A percentile compares a stretch with the other conserved stretches of the same genome.
phyloP scores from a whole-genome alignment of 805 yeast genomes.

The Candida michaelii region DNA sequence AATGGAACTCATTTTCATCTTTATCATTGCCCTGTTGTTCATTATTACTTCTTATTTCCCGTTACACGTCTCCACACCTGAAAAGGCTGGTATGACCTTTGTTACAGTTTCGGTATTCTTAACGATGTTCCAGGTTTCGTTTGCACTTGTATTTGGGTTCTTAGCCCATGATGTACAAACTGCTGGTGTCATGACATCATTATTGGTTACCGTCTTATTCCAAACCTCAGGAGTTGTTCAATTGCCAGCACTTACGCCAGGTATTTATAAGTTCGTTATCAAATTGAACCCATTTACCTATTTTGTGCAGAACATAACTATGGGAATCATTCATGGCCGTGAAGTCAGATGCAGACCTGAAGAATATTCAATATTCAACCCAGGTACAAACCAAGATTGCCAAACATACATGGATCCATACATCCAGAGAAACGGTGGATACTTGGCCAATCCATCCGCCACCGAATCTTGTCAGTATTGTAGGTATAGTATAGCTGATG shows the following conservation, averaged over 20 bases:
- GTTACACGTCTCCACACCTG: constrained; percentile 49
- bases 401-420: constrained; percentile 49
- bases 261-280: constrained; percentile 68
- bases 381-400: constrained; percentile 65
- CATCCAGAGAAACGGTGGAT: constrained; percentile 50
- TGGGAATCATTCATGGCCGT: constrained; percentile 46
- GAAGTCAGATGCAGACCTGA: constrained; percentile 38
- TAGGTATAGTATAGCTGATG: constrained; percentile 44
- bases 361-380: constrained; percentile 30
- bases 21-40: constrained; percentile 38
- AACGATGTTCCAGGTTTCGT: constrained; percentile 26
- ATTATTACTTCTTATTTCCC: constrained; percentile 60
- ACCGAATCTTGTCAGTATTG: constrained; percentile 53
- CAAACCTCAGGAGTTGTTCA: constrained; percentile 32
- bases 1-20: constrained; percentile 48
- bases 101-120: constrained; percentile 22
- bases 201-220: constrained; percentile 27
- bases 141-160: constrained; percentile 23
- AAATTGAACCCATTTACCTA: constrained; percentile 66
- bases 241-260: constrained; percentile 24
- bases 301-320: constrained; percentile 56
- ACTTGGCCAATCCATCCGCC: constrained; percentile 48
- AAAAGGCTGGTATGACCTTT: constrained; percentile 38
- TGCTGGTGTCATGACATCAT: constrained; percentile 28
- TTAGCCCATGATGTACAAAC: constrained; percentile 23